A percentile compares a stretch with the other conserved stretches of the same genome.
Evolutionary conservation across 73 alveolate species (phyloP).

Genomic region (Blepharisma stoltei): DNA sequence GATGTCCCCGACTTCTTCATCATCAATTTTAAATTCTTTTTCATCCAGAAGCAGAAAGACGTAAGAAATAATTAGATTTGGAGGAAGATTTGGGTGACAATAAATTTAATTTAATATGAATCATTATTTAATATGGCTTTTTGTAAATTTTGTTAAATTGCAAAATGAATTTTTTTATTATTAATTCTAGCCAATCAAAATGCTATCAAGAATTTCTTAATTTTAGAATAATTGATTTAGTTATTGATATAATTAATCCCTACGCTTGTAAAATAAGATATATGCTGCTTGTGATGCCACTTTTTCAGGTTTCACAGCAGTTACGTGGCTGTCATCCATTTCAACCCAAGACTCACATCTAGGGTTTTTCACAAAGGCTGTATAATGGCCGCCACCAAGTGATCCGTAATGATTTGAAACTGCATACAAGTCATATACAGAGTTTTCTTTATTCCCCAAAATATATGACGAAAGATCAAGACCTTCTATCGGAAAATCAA

Average conservation of each 20-base stretch:
- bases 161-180: neutral
- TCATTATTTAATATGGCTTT: too few relatives aligned
- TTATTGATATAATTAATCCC: constrained; percentile 43
- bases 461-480: constrained; percentile 55
- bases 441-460: constrained; percentile 40
- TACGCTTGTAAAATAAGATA: constrained; percentile 76
- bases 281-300: constrained; percentile 70
- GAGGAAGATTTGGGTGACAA: too few relatives aligned
- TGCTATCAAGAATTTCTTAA: neutral
- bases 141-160: too few relatives aligned
- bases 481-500: constrained; percentile 60
- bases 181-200: constrained; percentile 3
- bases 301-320: constrained; percentile 40
- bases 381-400: constrained; percentile 89
- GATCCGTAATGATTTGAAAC: constrained; percentile 93
- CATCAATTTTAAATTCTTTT: too few relatives aligned
- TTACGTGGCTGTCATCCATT: constrained; percentile 64
- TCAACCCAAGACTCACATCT: constrained; percentile 54
- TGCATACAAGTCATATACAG: constrained; percentile 74
- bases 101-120: too few relatives aligned
- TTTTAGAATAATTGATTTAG: constrained; percentile 26
- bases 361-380: constrained; percentile 81
- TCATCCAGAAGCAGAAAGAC: too few relatives aligned
- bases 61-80: too few relatives aligned
- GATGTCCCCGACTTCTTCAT: too few relatives aligned